Evolutionary conservation across 2,329 filamentous ascomycete species (phyloP), one percentile per base, ranked within the genome.

Genomic region (Nigrospora sphaerica): DNA sequence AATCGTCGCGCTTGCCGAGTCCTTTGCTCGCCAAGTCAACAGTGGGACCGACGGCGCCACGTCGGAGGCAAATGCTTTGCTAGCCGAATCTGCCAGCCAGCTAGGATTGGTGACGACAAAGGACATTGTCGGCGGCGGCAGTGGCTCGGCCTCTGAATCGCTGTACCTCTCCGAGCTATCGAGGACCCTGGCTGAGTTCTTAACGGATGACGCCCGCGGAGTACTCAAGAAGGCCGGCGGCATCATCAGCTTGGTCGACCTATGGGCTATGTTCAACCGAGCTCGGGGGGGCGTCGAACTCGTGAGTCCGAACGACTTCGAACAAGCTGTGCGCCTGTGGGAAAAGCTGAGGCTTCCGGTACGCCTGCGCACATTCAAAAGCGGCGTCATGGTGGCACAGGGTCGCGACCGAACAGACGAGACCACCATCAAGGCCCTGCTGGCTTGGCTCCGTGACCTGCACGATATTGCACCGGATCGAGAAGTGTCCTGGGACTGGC

Each of bases 241-340:
- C 2, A 93, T 95, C 56, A 87, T 95, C 62, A 92, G 82, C 34
- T 73, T 96, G 1, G 89, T 95, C 12, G 91, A 96, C 60, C 74
- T 95, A 0, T 96, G 90, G 90, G 88, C 90, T 28, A 81, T 95
- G 53, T 97, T 97, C 72, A 98, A 98, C 65, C 81, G 92, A 32
- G 89, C 88, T 31, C 81, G 92, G 45, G 92, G 92, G 44, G 93
- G 92, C 9, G 92, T 98, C 14, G 93, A 98, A 64, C 79, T 98
- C 14, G 87, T 97, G 43, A 95, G 88, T 53, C 93, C 93, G 0
- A 73, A 82, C 16, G 93, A 98, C 59, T 95, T 98, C 57, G 86
- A 93, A 60, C 92, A 91, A 60, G 93, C 93, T 1, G 88, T 89
- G 0, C 77, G 81, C 35, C 73, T 95, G 57, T 98, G 93, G 89